Conservation (phyloP, 2,329 filamentous ascomycete genomes). For the Tolypocladium amazonense region DNA sequence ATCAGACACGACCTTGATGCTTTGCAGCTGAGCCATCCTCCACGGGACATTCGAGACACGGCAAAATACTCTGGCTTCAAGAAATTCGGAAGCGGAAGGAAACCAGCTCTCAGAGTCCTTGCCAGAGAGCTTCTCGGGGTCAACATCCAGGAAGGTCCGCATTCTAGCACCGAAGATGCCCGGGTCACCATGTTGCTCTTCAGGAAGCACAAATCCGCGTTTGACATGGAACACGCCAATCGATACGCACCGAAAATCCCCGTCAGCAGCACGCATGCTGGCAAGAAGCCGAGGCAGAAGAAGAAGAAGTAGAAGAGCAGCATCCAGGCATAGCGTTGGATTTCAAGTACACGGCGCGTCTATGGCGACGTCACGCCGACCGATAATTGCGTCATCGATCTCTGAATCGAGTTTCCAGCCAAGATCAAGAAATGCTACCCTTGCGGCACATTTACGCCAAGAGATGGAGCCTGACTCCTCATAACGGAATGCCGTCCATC, state of each 20-base stretch:
- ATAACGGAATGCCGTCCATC: slow-evolving; percentile 61
- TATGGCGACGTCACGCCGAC: not conserved
- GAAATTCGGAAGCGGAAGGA: slow-evolving; percentile 55
- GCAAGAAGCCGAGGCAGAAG: slow-evolving; percentile 27
- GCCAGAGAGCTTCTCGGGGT: slow-evolving; percentile 46
- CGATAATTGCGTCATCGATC: not conserved
- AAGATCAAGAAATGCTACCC: not conserved
- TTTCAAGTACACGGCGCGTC: not conserved
- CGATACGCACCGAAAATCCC: slow-evolving; percentile 39
- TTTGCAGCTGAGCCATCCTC: slow-evolving; percentile 68
- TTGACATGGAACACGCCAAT: slow-evolving; percentile 70
- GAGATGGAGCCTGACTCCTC: slow-evolving; percentile 20
- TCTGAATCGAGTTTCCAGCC: not conserved
- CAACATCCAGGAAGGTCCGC: slow-evolving; percentile 52
- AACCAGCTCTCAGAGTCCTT: slow-evolving; percentile 54
- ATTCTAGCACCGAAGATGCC: slow-evolving; percentile 69
- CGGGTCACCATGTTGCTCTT: slow-evolving; percentile 85
- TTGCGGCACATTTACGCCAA: not conserved
- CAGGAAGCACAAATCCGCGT: slow-evolving; percentile 68
- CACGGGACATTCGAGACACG: slow-evolving; percentile 74
- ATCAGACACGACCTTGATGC: slow-evolving; percentile 69
- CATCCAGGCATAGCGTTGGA: not conserved
- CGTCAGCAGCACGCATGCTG: slow-evolving; percentile 17
- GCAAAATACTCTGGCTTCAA: slow-evolving; percentile 66
- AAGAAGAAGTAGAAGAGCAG: not conserved